phyloP scores from a whole-genome alignment of 306 rosid species.

The Quercus bicolor region DNA sequence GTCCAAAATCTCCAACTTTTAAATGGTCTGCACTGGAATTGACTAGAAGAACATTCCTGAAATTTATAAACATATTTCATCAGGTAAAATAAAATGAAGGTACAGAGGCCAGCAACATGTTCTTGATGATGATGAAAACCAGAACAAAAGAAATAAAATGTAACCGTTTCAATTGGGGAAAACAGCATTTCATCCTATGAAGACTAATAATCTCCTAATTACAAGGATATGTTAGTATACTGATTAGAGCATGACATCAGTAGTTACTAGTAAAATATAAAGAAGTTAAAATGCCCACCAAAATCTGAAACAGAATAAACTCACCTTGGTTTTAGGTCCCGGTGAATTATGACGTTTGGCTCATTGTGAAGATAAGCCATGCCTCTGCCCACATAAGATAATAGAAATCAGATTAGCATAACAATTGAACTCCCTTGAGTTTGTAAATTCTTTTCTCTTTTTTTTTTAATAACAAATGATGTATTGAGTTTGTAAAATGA shows the following conservation, averaged over 20 bases:
- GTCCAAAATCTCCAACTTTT: conserved; percentile 96
- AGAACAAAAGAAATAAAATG: not conserved
- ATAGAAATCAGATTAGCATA: conserved; percentile 30
- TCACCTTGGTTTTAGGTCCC: conserved; percentile 92
- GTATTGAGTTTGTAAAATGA: not conserved
- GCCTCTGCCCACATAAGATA: conserved; percentile 56
- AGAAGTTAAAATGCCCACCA: conserved; percentile 15
- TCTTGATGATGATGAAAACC: conserved; percentile 12
- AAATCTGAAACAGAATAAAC: conserved; percentile 25
- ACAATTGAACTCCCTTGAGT: conserved; percentile 9
- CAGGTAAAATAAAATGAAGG: not conserved
- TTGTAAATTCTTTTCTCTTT: not conserved
- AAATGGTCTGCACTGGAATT: conserved; percentile 94
- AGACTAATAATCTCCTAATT: not conserved
- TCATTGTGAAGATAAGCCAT: conserved; percentile 97
- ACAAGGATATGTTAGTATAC: not conserved
- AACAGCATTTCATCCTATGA: not conserved
- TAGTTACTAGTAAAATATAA: not conserved
- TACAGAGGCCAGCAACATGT: conserved; percentile 18
- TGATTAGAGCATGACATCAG: not conserved
- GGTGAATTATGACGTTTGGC: conserved; percentile 85
- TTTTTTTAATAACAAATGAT: too few relatives aligned
- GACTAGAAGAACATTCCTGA: conserved; percentile 95
- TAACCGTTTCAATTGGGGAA: not conserved
- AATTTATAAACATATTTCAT: conserved; percentile 22